Evolutionary conservation across 2,329 filamentous ascomycete genomes (phyloP), one percentile per base, ranked within the genome.

Genomic region (Fusarium nurragi): DNA sequence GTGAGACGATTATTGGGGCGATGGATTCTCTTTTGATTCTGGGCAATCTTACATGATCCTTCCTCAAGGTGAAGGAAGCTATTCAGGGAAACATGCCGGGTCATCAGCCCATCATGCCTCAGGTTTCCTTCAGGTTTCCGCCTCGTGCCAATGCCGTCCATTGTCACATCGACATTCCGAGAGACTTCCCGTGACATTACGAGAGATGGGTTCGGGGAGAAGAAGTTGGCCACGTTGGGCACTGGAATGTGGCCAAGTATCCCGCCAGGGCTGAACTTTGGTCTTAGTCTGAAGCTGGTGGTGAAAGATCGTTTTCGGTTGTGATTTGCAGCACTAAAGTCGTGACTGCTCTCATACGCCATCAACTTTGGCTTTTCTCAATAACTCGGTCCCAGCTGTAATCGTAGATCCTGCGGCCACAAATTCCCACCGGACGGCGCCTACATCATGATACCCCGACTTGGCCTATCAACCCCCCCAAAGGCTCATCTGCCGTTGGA

Each of bases 131-230:
- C n/a, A n/a, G n/a, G n/a, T n/a, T n/a, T n/a, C n/a, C n/a, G n/a
- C n/a, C n/a, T n/a, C n/a, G n/a, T n/a, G n/a, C n/a, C n/a, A n/a
- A n/a, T n/a, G n/a, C n/a, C n/a, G 57, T 51, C 50, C 21, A 54
- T 37, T 38, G 23, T 9, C 9, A 25, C 5, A 25, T 25, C 23
- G n/a, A n/a, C n/a, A n/a, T n/a, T n/a, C n/a, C n/a, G n/a, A n/a
- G n/a, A n/a, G n/a, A n/a, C n/a, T n/a, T n/a, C n/a, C n/a, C n/a
- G n/a, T n/a, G n/a, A n/a, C n/a, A n/a, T n/a, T n/a, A n/a, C n/a
- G 28, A 13, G 13, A 30, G 54, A 60, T 71, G 68, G 67, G 68
- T 71, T 71, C 64, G 69, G 68, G 61, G 67, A 71, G 65, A 65
- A 60, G n/a, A n/a, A 39, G 6, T n/a, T 39, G 23, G 19, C 12